These are phyloP conservation scores for Dendrocalamus sinicus DNA, from an alignment of 176 grass and related monocot genomes.

Conservation along the genomic window DNA sequence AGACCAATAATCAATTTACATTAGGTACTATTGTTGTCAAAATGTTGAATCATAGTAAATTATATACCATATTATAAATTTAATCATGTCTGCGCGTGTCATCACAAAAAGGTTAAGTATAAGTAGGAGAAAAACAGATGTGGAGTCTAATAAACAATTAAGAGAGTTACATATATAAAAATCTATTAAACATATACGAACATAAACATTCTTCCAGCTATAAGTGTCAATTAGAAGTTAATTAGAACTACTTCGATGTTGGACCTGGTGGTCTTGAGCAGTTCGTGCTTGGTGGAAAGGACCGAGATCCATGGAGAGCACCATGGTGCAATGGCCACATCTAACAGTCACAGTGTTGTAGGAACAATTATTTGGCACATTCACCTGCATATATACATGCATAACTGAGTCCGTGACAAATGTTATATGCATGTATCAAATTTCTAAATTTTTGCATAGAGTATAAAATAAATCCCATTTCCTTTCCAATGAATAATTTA, in stretches of 20 bases:
- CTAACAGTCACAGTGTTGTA: constrained; percentile 85
- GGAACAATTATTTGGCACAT: constrained; percentile 75
- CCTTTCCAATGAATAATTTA: not conserved
- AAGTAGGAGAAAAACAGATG: not conserved
- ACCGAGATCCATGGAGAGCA: constrained; percentile 85
- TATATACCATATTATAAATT: not conserved
- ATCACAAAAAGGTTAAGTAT: not conserved
- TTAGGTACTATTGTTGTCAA: not conserved
- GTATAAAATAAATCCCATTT: not conserved
- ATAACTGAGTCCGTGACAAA: constrained; percentile 6
- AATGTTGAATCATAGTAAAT: not conserved
- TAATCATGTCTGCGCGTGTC: not conserved
- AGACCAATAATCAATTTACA: not conserved
- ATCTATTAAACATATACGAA: not conserved
- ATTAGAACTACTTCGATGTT: not conserved
- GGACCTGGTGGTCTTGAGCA: constrained; percentile 78
- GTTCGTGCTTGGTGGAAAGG: constrained; percentile 57
- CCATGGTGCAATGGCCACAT: constrained; percentile 90
- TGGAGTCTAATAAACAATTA: not conserved
- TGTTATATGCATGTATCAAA: not conserved
- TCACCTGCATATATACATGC: constrained; percentile 59
- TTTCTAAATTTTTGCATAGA: not conserved
- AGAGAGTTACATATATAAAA: not conserved
- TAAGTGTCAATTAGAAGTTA: not conserved
- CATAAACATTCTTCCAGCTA: not conserved